phyloP scores from a whole-genome alignment of 306 rosid species.

The Pterocarpus macrocarpus region DNA sequence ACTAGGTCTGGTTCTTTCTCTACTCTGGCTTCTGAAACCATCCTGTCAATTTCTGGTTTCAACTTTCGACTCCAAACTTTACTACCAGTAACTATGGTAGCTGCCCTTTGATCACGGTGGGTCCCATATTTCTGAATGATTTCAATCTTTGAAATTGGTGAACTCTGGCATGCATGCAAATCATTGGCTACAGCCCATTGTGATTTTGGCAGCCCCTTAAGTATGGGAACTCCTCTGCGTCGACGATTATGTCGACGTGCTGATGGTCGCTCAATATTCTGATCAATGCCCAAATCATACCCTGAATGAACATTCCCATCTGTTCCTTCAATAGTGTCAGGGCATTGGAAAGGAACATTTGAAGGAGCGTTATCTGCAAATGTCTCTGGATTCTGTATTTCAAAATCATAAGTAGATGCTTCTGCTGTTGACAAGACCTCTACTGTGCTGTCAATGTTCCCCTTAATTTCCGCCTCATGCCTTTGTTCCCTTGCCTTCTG shows the following conservation, averaged over 20 bases:
- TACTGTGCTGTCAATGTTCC: conserved; percentile 42
- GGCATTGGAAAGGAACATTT: conserved; percentile 50
- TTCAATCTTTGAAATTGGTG: conserved; percentile 60
- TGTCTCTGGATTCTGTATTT: conserved; percentile 45
- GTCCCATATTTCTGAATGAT: conserved; percentile 58
- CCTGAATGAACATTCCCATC: conserved; percentile 50
- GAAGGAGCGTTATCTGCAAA: conserved; percentile 48
- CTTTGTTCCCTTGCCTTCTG: conserved; percentile 69
- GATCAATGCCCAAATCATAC: conserved; percentile 50
- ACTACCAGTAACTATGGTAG: conserved; percentile 43
- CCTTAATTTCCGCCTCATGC: conserved; percentile 49
- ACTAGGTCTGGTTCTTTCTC: conserved; percentile 57
- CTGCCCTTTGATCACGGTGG: conserved; percentile 54
- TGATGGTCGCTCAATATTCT: conserved; percentile 55
- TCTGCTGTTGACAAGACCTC: conserved; percentile 54
- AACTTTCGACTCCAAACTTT: conserved; percentile 76
- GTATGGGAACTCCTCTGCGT: conserved; percentile 44
- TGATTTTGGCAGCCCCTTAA: conserved; percentile 60
- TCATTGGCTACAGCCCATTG: conserved; percentile 50
- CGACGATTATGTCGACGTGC: conserved; percentile 49
- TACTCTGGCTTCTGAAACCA: conserved; percentile 49
- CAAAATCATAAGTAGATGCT: conserved; percentile 54
- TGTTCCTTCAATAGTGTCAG: conserved; percentile 53
- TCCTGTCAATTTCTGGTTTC: conserved; percentile 61
- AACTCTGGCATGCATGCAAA: conserved; percentile 54